phyloP scores from a whole-genome alignment of 306 rosid species.

The Pachyrhizus erosus region DNA sequence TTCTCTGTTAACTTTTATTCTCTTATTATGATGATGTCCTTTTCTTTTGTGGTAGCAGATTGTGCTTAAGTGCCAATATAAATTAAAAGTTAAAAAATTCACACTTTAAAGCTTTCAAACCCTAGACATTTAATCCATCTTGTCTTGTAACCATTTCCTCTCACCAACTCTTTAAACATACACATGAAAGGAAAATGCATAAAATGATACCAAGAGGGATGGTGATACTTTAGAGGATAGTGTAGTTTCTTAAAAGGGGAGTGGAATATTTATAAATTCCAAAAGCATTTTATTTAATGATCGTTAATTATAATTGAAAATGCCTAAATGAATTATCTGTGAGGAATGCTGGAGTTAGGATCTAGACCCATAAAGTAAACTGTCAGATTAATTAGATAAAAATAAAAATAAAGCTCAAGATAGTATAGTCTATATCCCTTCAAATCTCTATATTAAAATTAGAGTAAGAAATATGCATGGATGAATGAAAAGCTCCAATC shows the following conservation, averaged over 20 bases:
- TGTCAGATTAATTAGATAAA: not conserved
- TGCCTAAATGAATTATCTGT: not conserved
- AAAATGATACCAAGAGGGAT: not conserved
- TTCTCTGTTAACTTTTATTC: constrained; percentile 3
- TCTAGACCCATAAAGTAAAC: constrained; percentile 1
- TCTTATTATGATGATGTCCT: constrained; percentile 14
- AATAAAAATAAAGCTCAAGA: not conserved
- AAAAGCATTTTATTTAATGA: not conserved
- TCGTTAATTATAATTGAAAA: constrained; percentile 16
- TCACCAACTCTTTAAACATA: not conserved
- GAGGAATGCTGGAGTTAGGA: not conserved
- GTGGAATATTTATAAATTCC: not conserved
- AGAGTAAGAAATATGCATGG: not conserved
- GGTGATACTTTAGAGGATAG: not conserved
- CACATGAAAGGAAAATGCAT: not conserved
- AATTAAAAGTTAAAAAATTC: not conserved
- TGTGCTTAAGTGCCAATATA: not conserved
- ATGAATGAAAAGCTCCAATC: not conserved
- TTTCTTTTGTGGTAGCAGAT: not conserved
- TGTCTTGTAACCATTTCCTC: not conserved
- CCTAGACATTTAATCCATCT: not conserved
- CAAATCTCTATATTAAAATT: not conserved
- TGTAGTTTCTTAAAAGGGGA: not conserved
- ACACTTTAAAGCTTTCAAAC: not conserved
- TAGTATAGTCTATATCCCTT: not conserved